These are phyloP conservation scores for Suillus subluteus DNA, from an alignment of 768 basidiomycete species.

Conservation along the genomic window DNA sequence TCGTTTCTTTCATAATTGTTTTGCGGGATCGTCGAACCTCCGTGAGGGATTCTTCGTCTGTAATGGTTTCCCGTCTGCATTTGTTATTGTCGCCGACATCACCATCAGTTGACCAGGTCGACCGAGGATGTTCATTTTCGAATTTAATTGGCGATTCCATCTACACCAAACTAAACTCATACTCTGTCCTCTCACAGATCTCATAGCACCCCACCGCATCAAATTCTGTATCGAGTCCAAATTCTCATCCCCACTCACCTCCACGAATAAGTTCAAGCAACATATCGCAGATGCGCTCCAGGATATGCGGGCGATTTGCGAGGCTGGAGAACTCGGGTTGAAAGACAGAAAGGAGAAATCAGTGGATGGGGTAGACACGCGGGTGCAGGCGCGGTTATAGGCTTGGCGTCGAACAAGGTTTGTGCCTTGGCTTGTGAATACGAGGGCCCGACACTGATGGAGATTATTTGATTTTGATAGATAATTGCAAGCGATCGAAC, in stretches of 20 bases:
- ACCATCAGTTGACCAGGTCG: neutral
- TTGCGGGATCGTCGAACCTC: neutral
- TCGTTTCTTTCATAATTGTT: neutral
- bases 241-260: slow-evolving; percentile 65
- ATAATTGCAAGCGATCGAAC: neutral
- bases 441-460: neutral
- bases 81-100: neutral
- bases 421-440: neutral
- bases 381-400: slow-evolving; percentile 1
- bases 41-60: neutral
- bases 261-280: slow-evolving; percentile 68
- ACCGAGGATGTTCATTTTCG: slow-evolving; percentile 20
- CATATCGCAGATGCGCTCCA: slow-evolving; percentile 62
- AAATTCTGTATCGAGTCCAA: slow-evolving; percentile 97
- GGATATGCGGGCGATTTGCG: slow-evolving; percentile 69
- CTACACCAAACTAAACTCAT: neutral
- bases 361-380: neutral
- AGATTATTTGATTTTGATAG: neutral
- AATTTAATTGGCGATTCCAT: neutral
- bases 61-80: neutral
- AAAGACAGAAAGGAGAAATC: neutral
- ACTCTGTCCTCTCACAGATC: slow-evolving; percentile 55
- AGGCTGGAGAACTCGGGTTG: neutral
- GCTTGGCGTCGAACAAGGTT: neutral
- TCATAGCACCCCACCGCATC: slow-evolving; percentile 74